Conservation (phyloP, 2,329 filamentous ascomycete genomes). For the Pseudomassariella vexata region DNA sequence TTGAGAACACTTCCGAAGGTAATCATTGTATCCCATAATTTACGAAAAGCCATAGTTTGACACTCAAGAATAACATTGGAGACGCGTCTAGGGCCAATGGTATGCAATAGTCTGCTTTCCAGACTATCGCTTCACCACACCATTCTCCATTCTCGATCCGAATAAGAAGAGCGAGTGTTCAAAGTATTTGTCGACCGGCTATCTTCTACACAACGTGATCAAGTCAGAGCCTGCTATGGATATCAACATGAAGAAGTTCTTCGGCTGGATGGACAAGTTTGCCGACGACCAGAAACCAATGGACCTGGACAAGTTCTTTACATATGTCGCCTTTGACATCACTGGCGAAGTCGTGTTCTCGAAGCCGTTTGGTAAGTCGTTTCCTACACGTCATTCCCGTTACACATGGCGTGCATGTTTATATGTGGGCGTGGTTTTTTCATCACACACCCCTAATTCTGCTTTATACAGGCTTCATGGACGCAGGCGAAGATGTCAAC, state of each 20-base stretch:
- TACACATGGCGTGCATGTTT: too few relatives aligned
- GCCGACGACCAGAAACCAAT: slow-evolving; percentile 8
- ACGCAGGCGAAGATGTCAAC: too few relatives aligned
- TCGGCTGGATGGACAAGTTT: slow-evolving; percentile 13
- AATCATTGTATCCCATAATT: too few relatives aligned
- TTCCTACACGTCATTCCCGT: not conserved
- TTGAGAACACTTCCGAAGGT: slow-evolving; percentile 25
- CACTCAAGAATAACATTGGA: too few relatives aligned
- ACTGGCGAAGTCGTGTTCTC: slow-evolving; percentile 25
- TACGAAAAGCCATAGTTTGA: too few relatives aligned
- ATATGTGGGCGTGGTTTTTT: too few relatives aligned
- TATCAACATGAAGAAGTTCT: slow-evolving; percentile 9
- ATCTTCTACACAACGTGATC: slow-evolving; percentile 24
- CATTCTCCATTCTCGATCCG: slow-evolving; percentile 31
- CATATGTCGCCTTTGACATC: slow-evolving; percentile 23
- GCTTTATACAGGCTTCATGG: too few relatives aligned
- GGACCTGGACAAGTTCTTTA: slow-evolving; percentile 17
- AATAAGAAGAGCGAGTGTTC: slow-evolving; percentile 24
- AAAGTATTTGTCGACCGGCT: slow-evolving; percentile 25
- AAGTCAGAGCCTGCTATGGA: slow-evolving; percentile 12
- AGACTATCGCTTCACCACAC: slow-evolving; percentile 31
- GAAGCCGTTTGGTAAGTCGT: slow-evolving; percentile 16
- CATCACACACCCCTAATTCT: too few relatives aligned
- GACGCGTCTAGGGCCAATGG: slow-evolving; percentile 19
- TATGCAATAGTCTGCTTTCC: slow-evolving; percentile 30